Percentiles rank a stretch among this genome's conserved stretches.
Conservation (phyloP, 495 filamentous ascomycete species). For the Talaromyces borbonicus region DNA sequence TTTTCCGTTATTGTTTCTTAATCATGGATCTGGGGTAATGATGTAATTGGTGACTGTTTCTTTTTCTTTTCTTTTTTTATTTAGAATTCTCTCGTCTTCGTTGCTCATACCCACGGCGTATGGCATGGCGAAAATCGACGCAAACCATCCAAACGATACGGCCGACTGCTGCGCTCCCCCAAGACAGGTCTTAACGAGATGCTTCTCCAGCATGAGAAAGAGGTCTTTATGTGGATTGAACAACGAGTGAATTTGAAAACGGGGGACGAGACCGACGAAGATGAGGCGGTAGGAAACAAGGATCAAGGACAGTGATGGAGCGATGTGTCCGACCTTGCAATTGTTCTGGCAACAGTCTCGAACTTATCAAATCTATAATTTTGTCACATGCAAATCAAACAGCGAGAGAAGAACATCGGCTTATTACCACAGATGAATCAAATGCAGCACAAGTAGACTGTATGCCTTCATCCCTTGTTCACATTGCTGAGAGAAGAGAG, state of each 20-base stretch:
- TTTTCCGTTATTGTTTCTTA: background rate
- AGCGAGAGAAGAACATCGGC: no score
- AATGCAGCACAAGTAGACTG: no score
- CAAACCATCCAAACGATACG: conserved; percentile 61
- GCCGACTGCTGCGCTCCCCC: conserved; percentile 45
- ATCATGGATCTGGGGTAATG: background rate
- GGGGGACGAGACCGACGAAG: conserved; percentile 23
- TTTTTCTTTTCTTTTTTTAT: no score
- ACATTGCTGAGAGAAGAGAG: no score
- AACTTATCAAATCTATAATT: no score
- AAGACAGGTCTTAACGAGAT: conserved; percentile 50
- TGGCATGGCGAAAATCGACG: conserved; percentile 51
- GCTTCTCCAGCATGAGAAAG: conserved; percentile 48
- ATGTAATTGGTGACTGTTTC: background rate
- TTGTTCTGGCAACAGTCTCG: background rate
- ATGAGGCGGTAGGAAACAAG: conserved; percentile 6
- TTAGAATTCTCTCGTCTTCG: conserved; percentile 64
- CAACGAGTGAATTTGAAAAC: conserved; percentile 27
- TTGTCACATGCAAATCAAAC: no score
- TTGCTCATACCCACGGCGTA: conserved; percentile 57
- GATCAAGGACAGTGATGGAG: background rate
- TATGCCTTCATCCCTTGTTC: no score
- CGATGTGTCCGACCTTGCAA: background rate
- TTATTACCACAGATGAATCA: no score
- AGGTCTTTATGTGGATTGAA: conserved; percentile 46